These are phyloP conservation scores for Alternaria hordeiaustralica DNA, from an alignment of 2,329 filamentous ascomycete genomes.

Conservation along the genomic window DNA sequence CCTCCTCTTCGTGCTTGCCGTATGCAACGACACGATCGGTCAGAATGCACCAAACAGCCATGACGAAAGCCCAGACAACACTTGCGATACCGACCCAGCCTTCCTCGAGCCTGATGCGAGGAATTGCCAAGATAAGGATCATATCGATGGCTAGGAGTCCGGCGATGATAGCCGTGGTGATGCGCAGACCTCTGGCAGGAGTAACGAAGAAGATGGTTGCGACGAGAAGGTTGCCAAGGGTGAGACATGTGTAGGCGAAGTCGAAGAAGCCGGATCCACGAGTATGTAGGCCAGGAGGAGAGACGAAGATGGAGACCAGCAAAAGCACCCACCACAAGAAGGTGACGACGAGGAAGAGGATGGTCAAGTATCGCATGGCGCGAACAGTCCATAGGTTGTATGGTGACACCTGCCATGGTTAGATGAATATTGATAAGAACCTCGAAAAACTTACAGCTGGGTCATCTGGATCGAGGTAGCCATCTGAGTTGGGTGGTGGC, in stretches of 20 bases:
- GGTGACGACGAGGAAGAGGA: constrained; percentile 75
- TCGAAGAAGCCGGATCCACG: constrained; percentile 92
- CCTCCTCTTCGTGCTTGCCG: constrained; percentile 92
- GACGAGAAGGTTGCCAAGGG: constrained; percentile 76
- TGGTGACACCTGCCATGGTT: constrained; percentile 67
- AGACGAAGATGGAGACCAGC: constrained; percentile 89
- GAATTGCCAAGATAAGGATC: constrained; percentile 79
- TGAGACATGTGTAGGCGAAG: constrained; percentile 81
- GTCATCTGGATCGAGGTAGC: constrained; percentile 78
- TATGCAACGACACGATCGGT: constrained; percentile 85
- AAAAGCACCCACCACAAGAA: constrained; percentile 94
- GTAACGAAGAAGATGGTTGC: constrained; percentile 85
- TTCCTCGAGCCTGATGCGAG: constrained; percentile 79
- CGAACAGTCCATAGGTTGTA: constrained; percentile 96
- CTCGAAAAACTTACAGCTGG: constrained; percentile 69
- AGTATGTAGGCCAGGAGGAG: constrained; percentile 82
- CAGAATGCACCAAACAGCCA: constrained; percentile 78
- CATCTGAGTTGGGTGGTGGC: constrained; percentile 67
- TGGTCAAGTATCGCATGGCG: constrained; percentile 76
- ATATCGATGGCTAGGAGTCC: constrained; percentile 74
- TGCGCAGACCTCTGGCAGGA: constrained; percentile 78
- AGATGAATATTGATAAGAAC: constrained; percentile 12
- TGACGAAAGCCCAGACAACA: constrained; percentile 80
- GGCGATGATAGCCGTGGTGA: constrained; percentile 73
- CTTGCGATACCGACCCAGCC: constrained; percentile 90